Conservation (phyloP, 805 yeast species). For the Candida nanaspora region DNA sequence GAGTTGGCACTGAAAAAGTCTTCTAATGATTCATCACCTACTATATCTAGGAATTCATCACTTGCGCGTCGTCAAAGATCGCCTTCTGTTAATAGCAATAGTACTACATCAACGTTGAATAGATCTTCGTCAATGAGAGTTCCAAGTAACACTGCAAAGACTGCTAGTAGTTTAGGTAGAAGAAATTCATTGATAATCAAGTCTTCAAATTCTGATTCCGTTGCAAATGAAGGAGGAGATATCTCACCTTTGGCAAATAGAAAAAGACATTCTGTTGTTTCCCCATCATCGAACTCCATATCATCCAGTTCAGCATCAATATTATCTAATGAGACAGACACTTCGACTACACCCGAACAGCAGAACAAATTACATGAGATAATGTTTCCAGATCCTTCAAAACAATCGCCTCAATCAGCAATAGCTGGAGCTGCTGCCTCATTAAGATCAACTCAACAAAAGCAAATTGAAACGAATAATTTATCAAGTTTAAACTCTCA, state of each 20-base stretch:
- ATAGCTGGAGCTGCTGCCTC: conserved; percentile 21
- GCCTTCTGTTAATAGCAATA: background rate
- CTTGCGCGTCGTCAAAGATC: conserved; percentile 6
- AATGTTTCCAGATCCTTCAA: conserved; percentile 8
- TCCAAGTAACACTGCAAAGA: background rate
- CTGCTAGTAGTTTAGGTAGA: background rate
- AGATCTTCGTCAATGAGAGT: background rate
- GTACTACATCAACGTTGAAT: background rate
- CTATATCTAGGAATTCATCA: conserved; percentile 13
- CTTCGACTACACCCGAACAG: too few relatives aligned
- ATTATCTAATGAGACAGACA: background rate
- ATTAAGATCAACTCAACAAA: conserved; percentile 5
- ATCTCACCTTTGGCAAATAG: background rate
- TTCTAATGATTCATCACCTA: background rate
- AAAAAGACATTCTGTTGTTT: background rate
- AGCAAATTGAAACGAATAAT: background rate
- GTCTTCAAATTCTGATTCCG: background rate
- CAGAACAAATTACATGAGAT: background rate
- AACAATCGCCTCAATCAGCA: conserved; percentile 9
- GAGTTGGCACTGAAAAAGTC: conserved; percentile 5
- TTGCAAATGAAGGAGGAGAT: background rate
- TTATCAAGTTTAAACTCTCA: too few relatives aligned
- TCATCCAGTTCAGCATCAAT: background rate
- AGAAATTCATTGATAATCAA: background rate
- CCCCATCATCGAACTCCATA: background rate